phyloP scores from a whole-genome alignment of 148 eudicot species.

The Silene uniflora region DNA sequence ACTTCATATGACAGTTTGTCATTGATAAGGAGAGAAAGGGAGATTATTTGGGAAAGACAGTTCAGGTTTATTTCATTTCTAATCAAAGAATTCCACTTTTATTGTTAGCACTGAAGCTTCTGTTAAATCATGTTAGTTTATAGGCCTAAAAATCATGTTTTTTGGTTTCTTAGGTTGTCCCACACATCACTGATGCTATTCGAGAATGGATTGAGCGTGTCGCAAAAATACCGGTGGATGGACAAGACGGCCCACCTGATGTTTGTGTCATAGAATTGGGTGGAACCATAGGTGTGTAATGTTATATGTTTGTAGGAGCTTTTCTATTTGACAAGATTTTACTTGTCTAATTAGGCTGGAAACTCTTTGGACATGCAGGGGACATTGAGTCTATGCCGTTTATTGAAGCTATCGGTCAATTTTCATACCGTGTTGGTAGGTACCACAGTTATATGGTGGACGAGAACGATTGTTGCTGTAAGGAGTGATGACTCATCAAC shows the following conservation, averaged over 20 bases:
- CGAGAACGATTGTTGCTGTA: neutral
- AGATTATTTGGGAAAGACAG: slow-evolving; percentile 90
- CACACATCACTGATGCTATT: slow-evolving; percentile 93
- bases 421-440: slow-evolving; percentile 93
- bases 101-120: slow-evolving; percentile 7
- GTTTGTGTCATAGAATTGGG: slow-evolving; percentile 99
- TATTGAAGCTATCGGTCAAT: slow-evolving; percentile 93
- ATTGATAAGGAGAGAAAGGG: slow-evolving; percentile 91
- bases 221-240: slow-evolving; percentile 88
- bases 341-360: slow-evolving; percentile 8
- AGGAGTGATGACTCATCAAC: neutral
- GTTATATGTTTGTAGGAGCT: slow-evolving; percentile 9
- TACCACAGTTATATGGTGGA: neutral
- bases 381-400: slow-evolving; percentile 97
- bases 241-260: slow-evolving; percentile 89
- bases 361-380: slow-evolving; percentile 42
- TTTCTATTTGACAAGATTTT: neutral
- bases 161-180: slow-evolving; percentile 66
- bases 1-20: slow-evolving; percentile 52
- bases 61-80: slow-evolving; percentile 55
- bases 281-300: slow-evolving; percentile 75
- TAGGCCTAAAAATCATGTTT: neutral
- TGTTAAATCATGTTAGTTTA: neutral
- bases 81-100: neutral
- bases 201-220: slow-evolving; percentile 97